Base-by-base conservation (phyloP, 768 basidiomycete genomes). In the Lanmaoa rubissima region DNA sequence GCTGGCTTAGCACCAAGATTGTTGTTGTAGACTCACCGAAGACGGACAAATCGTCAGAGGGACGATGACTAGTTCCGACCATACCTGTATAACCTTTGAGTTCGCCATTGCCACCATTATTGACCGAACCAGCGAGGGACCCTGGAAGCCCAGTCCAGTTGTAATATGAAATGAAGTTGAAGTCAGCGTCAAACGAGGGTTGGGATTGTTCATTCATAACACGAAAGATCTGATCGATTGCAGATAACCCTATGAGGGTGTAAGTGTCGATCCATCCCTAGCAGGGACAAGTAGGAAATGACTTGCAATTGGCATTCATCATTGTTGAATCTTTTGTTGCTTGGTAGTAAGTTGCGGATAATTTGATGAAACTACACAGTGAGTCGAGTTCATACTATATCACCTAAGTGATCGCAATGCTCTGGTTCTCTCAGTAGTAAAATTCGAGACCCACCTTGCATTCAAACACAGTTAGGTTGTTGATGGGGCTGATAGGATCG, bases 121-220 rank as follows among this genome's bases (percentile, higher is more conserved):
- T 72, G 2, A 91, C 87, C 17, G 77, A 71, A 5, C 87, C 87
- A 36, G 83, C 77, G 43, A 90, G 67, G 21, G 76, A 16, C 13
- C 87, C 86, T 49, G 76, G 70, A 16, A 82, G 82, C 17, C 90
- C 89, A 6, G 89, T 90, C 90, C 89, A 92, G 65, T 88, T 90
- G 68, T 88, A 92, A 69, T 83, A 88, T 8, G 87, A 89, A 51
- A 90, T 75, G 64, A 86, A 83, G 68, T 88, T 85, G 74, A 84
- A 90, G 71, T 88, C 68, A 17, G 76, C 75, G 62, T 90, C 88
- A 58, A 87, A 90, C 4, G 85, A 82, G 5, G 74, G 62, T 63
- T 89, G 88, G 3, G 88, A 88, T 65, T 92, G 89, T 65, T 91
- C 88, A 57, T 82, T 76, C 53, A 91, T 85, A 46, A 90, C 87